A percentile compares a stretch with the other conserved stretches of the same genome.
Conservation (phyloP, 1,284 basidiomycete genomes). For the Amylostereum areolatum region DNA sequence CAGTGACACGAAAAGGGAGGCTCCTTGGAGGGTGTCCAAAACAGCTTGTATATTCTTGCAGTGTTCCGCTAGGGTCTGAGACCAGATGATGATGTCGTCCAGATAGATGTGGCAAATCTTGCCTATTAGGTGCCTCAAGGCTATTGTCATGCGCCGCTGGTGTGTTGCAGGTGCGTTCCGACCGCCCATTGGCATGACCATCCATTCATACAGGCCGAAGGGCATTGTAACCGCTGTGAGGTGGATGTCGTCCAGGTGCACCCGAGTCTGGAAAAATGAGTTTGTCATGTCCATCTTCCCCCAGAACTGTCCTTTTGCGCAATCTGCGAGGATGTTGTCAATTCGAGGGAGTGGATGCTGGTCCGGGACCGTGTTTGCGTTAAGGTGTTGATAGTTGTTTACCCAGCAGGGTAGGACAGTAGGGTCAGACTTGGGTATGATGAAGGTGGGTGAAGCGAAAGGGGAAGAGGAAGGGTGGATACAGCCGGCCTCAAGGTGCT, state of each 20-base stretch:
- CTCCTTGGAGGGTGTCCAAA: constrained; percentile 14
- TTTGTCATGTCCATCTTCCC: background rate
- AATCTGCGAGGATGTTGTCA: background rate
- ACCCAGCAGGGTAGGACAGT: no score
- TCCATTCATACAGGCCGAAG: constrained; percentile 18
- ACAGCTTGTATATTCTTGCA: constrained; percentile 19
- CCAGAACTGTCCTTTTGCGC: background rate
- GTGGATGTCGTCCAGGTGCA: background rate
- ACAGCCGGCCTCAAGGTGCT: no score
- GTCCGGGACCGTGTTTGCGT: no score
- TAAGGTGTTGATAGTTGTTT: no score
- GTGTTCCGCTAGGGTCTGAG: constrained; percentile 21
- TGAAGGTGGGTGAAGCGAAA: no score
- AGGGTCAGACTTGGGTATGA: no score
- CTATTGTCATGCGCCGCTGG: constrained; percentile 25
- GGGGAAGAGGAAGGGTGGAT: no score
- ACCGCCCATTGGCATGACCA: constrained; percentile 28
- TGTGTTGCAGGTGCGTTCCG: constrained; percentile 27
- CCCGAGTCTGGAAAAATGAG: background rate
- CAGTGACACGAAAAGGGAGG: constrained; percentile 17
- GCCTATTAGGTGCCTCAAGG: constrained; percentile 24
- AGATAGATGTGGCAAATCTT: constrained; percentile 24
- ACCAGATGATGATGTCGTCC: constrained; percentile 29
- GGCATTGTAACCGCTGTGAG: background rate
- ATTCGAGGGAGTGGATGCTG: background rate